These are phyloP conservation scores for Tetrapisispora pingtungensis DNA, from an alignment of 805 yeast species.

Conservation along the genomic window DNA sequence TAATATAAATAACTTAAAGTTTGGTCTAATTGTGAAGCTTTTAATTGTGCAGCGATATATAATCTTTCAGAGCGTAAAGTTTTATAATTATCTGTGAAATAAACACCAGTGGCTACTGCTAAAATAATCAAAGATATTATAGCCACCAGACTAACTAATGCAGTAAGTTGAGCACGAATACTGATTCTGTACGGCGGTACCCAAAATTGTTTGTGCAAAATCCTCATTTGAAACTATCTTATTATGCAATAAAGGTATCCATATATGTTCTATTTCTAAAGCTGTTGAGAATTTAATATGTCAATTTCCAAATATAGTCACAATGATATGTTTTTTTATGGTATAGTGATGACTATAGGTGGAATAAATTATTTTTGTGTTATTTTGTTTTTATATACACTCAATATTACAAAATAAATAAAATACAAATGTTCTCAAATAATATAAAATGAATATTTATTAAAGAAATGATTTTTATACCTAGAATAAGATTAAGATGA, in stretches of 20 bases:
- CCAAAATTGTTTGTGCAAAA: not conserved
- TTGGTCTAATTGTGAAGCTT: conserved; percentile 70
- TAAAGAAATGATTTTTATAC: no score
- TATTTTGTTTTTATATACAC: no score
- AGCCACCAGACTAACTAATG: conserved; percentile 60
- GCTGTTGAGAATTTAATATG: no score
- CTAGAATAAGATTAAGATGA: no score
- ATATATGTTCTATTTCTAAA: no score
- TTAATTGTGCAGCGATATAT: conserved; percentile 68
- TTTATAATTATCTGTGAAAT: conserved; percentile 55
- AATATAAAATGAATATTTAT: no score
- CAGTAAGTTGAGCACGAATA: conserved; percentile 65
- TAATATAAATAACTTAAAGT: conserved; percentile 51
- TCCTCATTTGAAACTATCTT: not conserved
- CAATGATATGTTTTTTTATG: no score
- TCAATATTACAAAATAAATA: no score
- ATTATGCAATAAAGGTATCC: not conserved
- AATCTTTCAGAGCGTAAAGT: conserved; percentile 58
- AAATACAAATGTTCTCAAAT: no score
- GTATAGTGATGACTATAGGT: no score
- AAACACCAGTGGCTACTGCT: conserved; percentile 67
- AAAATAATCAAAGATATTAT: conserved; percentile 59
- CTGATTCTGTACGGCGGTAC: conserved; percentile 43
- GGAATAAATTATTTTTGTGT: no score
- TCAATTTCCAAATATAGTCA: no score